Evolutionary conservation across 192 early-diverging fungal species (phyloP), one percentile per base, ranked within the genome.

Genomic region (Gorgonomyces haynaldii): DNA sequence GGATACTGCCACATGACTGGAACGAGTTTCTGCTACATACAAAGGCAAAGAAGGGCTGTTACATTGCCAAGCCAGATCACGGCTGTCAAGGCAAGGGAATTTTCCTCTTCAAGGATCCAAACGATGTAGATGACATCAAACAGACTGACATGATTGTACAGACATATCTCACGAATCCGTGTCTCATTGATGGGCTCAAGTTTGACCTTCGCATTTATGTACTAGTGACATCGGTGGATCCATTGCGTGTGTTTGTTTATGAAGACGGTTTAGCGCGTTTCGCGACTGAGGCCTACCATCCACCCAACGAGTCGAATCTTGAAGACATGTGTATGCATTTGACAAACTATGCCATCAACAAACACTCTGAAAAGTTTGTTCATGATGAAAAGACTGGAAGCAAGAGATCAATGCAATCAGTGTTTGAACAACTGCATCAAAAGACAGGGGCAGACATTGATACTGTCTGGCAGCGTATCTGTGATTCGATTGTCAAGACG

Each of bases 341-440:
- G 37, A 79, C 76, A 8, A 79, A 79, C 52, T 79, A 79, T 46
- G 67, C 74, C 0, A 76, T 79, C 52, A 79, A 77, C 65, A 79
- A 72, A 36, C 54, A 68, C 37, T 66, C 63, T 12, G 37, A 53
- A n/a, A 66, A 55, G 16, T 74, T 74, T 50, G 52, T 42, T 1
- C 42, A 47, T 2, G 50, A 54, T 31, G 55, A 67, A 0, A 56
- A 60, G 10, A 53, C 35, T 26, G 66, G 69, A 5, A 63, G 56
- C 28, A 76, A 72, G 39, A 22, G 74, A 24, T 55, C 53, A 6
- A 65, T 74, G 21, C 27, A 42, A 29, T 36, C 55, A 7, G 70
- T 77, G 7, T 39, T 72, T 5, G 37, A 54, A 35, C 34, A 44
- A 17, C 29, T 75, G 23, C 39, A 60, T 13, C 20, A 39, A 6